A percentile compares a stretch with the other conserved stretches of the same genome.
Evolutionary conservation across 1,284 basidiomycete genomes (phyloP).

Genomic region (Trametes polyzona): DNA sequence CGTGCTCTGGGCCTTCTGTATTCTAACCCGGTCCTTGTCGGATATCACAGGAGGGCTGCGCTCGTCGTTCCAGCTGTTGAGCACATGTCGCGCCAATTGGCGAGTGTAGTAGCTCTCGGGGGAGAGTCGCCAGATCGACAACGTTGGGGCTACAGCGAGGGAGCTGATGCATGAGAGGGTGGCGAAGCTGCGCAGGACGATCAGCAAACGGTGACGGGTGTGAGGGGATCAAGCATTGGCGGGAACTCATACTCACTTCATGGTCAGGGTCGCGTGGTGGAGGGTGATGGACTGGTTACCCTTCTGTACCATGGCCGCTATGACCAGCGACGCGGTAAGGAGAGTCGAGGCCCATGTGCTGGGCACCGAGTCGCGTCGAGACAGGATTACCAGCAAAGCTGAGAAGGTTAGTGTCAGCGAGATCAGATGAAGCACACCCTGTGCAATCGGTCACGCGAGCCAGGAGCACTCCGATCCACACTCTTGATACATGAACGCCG

Average conservation of each 20-base stretch:
- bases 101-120: conserved; percentile 29
- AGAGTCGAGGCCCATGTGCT: conserved; percentile 37
- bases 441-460: conserved; percentile 1
- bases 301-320: conserved; percentile 36
- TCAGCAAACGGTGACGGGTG: background rate
- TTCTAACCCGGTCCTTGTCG: conserved; percentile 11
- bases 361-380: conserved; percentile 33
- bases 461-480: background rate
- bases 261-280: conserved; percentile 34
- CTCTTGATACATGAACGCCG: background rate
- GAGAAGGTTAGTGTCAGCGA: conserved; percentile 4
- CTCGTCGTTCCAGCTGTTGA: conserved; percentile 17
- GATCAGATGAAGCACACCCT: background rate
- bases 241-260: conserved; percentile 36
- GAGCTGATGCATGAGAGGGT: conserved; percentile 38
- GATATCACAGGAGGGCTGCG: conserved; percentile 18
- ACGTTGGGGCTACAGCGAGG: conserved; percentile 33
- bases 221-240: background rate
- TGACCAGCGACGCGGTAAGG: conserved; percentile 33
- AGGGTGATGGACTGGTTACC: conserved; percentile 27
- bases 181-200: conserved; percentile 27
- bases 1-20: conserved; percentile 29
- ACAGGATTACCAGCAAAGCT: conserved; percentile 36
- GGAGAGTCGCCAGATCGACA: conserved; percentile 34
- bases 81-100: conserved; percentile 27